Evolutionary conservation across 495 filamentous ascomycete species (phyloP), one percentile per base, ranked within the genome.

Genomic region (Platismatia glauca): DNA sequence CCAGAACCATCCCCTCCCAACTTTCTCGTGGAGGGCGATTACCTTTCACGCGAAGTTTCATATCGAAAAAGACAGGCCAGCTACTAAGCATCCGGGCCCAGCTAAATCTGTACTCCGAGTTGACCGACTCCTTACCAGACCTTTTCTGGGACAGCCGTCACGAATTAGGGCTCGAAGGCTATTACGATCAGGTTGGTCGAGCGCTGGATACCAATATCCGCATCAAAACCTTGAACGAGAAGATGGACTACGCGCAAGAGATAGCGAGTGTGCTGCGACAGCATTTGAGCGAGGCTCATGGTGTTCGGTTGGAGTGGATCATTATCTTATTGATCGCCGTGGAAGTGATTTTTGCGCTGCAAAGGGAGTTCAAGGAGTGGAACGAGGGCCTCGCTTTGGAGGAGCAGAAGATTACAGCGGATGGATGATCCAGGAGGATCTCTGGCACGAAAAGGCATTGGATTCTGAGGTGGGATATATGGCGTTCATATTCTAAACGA

Each of bases 231-330:
- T 74, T 97, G 67, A 98, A 98, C 73, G 89, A 92, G 77, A 95
- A 93, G 77, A 92, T 98, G 84, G 93, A 96, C 69, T 97, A 97
- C 76, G 94, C 91, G 1, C 89, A 91, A 68, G 94, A 97, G 71
- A 97, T 97, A 69, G 93, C 94, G 15, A 89, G 80, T 64, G 91
- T 97, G 16, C 77, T 97, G 20, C 81, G 95, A 61, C 89, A 96
- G 71, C 86, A 89, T 69, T 78, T 95, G 64, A 96, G 91, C 71
- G 93, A 97, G 77, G 88, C 85, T 65, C 89, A 97, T 73, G 86
- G 89, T 13, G 83, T 91, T 18, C 77, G 89, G 46, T 75, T 98
- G n/a, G 94, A 97, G 75, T 95, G 90, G 91, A 91, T 95, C 71
- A 97, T 98, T 68, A 98, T 98, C 69, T 81, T 87, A 9, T 79